Evolutionary conservation across 2,329 filamentous ascomycete species (phyloP).

Genomic region (Pestalotiopsis sp.): DNA sequence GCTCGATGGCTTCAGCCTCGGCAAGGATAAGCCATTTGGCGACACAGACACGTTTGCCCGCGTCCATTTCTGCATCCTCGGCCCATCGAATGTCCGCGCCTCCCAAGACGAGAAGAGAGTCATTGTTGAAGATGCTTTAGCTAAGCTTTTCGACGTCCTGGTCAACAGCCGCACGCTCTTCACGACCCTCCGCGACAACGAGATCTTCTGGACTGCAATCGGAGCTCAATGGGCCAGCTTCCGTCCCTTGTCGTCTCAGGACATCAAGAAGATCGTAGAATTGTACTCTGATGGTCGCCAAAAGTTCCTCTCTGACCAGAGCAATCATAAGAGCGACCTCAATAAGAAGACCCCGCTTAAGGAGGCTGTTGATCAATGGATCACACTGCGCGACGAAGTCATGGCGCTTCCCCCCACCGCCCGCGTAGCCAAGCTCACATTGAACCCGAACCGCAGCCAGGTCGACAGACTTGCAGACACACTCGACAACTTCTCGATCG

Average conservation of each 20-base stretch:
- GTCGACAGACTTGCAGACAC: background rate
- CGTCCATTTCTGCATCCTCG: background rate
- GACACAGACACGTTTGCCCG: background rate
- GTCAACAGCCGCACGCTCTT: background rate
- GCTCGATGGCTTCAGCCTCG: constrained; percentile 2
- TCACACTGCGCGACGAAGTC: constrained; percentile 2
- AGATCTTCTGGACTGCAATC: background rate
- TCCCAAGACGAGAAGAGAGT: background rate
- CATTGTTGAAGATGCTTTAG: background rate
- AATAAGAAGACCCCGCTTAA: background rate
- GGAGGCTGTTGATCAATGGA: constrained; percentile 1
- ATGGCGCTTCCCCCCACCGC: background rate
- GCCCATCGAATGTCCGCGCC: background rate
- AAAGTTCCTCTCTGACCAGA: background rate
- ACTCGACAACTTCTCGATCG: background rate
- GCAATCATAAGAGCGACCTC: too few species aligned
- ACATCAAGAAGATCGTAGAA: background rate
- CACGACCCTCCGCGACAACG: background rate
- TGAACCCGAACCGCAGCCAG: background rate
- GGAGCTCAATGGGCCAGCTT: background rate
- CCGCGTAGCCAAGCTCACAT: background rate
- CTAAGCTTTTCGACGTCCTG: background rate
- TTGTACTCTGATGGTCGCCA: background rate
- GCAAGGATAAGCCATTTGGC: background rate
- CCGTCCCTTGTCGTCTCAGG: background rate